Evolutionary conservation across 2,329 filamentous ascomycete genomes (phyloP), one percentile per base, ranked within the genome.

Genomic region (Plectosphaerella cucumerina): DNA sequence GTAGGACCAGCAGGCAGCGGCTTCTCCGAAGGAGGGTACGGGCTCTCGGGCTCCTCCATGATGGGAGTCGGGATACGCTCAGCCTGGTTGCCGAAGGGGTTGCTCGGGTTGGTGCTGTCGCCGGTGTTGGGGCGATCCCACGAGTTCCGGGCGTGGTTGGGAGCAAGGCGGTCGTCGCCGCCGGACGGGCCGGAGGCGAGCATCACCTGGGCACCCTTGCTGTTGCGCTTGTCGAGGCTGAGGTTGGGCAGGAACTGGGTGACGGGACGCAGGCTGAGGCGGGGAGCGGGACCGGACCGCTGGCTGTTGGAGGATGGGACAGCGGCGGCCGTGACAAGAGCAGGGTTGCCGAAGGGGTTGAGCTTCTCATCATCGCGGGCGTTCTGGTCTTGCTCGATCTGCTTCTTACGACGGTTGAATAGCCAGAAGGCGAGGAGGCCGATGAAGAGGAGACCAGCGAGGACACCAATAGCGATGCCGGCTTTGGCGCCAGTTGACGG

Each of bases 381-480:
- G 58, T 76, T 52, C 58, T 68, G 69, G 52, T 76, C 70, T 12
- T 69, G 66, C 59, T 80, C 71, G 46, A 80, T 71, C 65, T 85
- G 82, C 77, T 86, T 89, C 75, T 86, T 89, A 63, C 84, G 82
- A 60, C 71, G 77, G 59, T 80, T 85, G 64, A 91, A 80, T 53
- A 90, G 66, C 66, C 95, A 84, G 63, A 90, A 86, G 18, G 88
- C 75, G 20, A 88, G 65, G n/a, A 84, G 73, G 26, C 84, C 81
- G 22, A 94, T 65, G 3, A 86, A 68, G 31, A 86, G 80, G 22
- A 96, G 60, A 46, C 81, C 82, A 6, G 86, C 75, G 31, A 97
- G 70, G 45, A 95, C 82, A 62, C 91, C 92, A 64, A 97, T 85
- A 6, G 87, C 90, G 55, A 97, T 81, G 53, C 94, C 94, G 42